Conservation (phyloP, 2,329 filamentous ascomycete genomes). For the Colletotrichum sp. region DNA sequence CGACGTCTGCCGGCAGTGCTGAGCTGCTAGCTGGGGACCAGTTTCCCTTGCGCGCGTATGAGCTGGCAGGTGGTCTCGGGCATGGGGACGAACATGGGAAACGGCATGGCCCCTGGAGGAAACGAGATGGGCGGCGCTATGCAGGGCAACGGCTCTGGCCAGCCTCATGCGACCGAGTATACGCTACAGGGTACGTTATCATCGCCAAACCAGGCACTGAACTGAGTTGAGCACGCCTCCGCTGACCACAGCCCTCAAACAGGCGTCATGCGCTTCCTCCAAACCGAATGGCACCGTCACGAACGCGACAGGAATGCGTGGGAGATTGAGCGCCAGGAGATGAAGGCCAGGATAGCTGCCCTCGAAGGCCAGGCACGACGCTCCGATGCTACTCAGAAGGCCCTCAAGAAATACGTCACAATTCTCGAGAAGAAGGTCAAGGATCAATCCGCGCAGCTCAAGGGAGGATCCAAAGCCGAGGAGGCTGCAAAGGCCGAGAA, state of each 20-base stretch:
- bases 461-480: slow-evolving; percentile 52
- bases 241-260: not conserved
- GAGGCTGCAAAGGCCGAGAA: slow-evolving; percentile 49
- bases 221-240: not conserved
- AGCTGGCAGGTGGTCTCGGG: slow-evolving; percentile 39
- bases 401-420: slow-evolving; percentile 85
- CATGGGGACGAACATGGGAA: slow-evolving; percentile 46
- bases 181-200: slow-evolving; percentile 56
- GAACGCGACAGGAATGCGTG: slow-evolving; percentile 97
- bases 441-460: slow-evolving; percentile 77
- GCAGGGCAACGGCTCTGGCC: slow-evolving; percentile 50
- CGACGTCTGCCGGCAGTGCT: not conserved
- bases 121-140: slow-evolving; percentile 51
- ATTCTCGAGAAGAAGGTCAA: slow-evolving; percentile 89
- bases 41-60: slow-evolving; percentile 27
- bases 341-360: slow-evolving; percentile 96
- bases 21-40: slow-evolving; percentile 12
- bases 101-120: slow-evolving; percentile 39
- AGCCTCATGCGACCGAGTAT: slow-evolving; percentile 65
- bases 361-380: slow-evolving; percentile 89
- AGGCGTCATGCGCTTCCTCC: slow-evolving; percentile 99
- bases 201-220: not conserved
- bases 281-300: slow-evolving; percentile 98
- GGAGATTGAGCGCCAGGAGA: slow-evolving; percentile 99
- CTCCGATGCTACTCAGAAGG: slow-evolving; percentile 86